Conservation (phyloP, 345 rosid genomes). For the Eucalyptus guilfoylei region DNA sequence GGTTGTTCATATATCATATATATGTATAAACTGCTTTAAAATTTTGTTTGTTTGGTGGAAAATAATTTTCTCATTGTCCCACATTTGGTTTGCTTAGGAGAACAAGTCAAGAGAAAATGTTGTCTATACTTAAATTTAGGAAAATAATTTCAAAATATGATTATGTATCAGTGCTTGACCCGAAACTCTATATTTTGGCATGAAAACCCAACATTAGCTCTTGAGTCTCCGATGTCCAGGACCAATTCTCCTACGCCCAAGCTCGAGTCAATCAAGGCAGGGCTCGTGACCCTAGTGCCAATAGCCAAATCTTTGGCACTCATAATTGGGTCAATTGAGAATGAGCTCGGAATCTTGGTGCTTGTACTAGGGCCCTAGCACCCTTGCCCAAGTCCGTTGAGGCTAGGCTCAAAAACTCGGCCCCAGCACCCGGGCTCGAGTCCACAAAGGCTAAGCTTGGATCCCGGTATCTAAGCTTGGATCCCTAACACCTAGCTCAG, state of each 20-base stretch:
- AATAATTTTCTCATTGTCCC: background rate
- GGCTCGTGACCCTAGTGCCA: background rate
- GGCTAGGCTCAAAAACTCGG: background rate
- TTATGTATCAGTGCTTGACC: background rate
- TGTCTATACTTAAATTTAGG: background rate
- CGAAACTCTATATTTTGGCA: background rate
- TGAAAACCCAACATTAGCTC: background rate
- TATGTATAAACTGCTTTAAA: background rate
- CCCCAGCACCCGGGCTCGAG: background rate
- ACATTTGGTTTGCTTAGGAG: no score
- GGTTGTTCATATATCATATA: background rate
- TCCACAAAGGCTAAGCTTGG: background rate
- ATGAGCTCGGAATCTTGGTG: background rate
- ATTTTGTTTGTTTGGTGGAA: background rate
- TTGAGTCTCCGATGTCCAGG: accelerated
- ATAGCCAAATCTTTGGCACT: background rate
- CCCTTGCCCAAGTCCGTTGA: no score
- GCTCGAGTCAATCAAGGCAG: background rate
- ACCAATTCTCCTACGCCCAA: background rate
- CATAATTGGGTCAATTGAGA: background rate
- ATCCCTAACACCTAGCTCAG: background rate
- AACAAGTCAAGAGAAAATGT: background rate
- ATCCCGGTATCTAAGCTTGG: background rate
- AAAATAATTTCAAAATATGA: background rate
- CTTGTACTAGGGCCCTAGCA: background rate